Conservation (phyloP, 106 monocot species). For the Dactylorhiza incarnata region DNA sequence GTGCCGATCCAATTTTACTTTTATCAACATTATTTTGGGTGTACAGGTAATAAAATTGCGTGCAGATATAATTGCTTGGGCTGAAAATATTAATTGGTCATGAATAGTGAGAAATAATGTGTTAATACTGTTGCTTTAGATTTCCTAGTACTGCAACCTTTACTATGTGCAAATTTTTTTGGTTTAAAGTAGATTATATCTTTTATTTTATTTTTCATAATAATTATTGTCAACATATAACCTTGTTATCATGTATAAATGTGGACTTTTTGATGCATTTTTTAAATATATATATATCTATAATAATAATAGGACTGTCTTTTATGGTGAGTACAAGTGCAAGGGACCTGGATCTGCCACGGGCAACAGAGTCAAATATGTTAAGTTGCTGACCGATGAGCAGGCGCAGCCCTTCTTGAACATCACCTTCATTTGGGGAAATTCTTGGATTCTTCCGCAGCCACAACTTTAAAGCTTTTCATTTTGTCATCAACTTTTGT, state of each 20-base stretch:
- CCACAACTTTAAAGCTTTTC: conserved; percentile 12
- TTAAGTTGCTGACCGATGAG: conserved; percentile 23
- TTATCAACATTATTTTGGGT: no score
- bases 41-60: no score
- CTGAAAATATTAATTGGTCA: no score
- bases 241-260: not conserved
- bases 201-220: not conserved
- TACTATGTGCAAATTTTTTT: not conserved
- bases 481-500: no score
- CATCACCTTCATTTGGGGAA: conserved; percentile 31
- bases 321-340: conserved; percentile 62
- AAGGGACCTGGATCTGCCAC: conserved; percentile 45
- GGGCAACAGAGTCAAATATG: conserved; percentile 24
- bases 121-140: no score
- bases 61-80: no score
- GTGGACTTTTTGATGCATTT: not conserved
- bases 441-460: conserved; percentile 42
- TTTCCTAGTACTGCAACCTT: no score
- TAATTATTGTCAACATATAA: not conserved
- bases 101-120: no score
- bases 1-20: no score
- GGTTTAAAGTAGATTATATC: not conserved
- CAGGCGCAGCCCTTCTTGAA: conserved; percentile 38
- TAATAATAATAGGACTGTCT: conserved; percentile 32
- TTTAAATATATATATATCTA: not conserved